A percentile compares a stretch with the other conserved stretches of the same genome.
These are phyloP conservation scores for Claviceps sp. DNA, from an alignment of 2,329 filamentous ascomycete genomes.

Conservation along the genomic window DNA sequence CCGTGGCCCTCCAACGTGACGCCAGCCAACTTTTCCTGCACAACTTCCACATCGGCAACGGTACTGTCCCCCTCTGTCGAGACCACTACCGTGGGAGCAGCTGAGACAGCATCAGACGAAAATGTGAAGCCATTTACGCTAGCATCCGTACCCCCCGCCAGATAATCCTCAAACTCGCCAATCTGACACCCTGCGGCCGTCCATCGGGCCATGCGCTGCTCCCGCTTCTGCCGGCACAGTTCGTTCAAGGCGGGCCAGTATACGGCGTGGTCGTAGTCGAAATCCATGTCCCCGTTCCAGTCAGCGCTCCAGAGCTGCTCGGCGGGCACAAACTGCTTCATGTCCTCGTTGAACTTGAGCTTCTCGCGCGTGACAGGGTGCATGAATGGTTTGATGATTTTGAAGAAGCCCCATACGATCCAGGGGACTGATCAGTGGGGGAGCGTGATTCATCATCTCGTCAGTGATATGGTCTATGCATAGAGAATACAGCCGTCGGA, in stretches of 20 bases:
- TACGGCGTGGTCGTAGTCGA: conserved; percentile 74
- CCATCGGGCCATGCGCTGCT: conserved; percentile 58
- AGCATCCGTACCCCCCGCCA: conserved; percentile 46
- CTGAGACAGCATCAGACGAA: neutral
- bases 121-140: conserved; percentile 22
- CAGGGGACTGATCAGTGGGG: conserved; percentile 53
- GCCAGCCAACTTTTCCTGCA: conserved; percentile 8
- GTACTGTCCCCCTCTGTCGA: neutral
- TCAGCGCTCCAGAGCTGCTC: conserved; percentile 71
- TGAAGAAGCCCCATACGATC: conserved; percentile 89
- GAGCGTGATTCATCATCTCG: neutral
- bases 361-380: conserved; percentile 88
- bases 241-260: conserved; percentile 84
- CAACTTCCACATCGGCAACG: conserved; percentile 2
- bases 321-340: conserved; percentile 66
- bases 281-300: conserved; percentile 64
- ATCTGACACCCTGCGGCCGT: conserved; percentile 63
- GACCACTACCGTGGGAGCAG: neutral
- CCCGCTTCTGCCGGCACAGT: conserved; percentile 52
- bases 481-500: neutral
- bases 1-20: conserved; percentile 1
- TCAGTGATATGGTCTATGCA: neutral
- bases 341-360: conserved; percentile 94
- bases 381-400: conserved; percentile 89
- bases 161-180: conserved; percentile 76